phyloP scores from a whole-genome alignment of 2,329 filamentous ascomycete species.

The Mycosphaerella arachidis region DNA sequence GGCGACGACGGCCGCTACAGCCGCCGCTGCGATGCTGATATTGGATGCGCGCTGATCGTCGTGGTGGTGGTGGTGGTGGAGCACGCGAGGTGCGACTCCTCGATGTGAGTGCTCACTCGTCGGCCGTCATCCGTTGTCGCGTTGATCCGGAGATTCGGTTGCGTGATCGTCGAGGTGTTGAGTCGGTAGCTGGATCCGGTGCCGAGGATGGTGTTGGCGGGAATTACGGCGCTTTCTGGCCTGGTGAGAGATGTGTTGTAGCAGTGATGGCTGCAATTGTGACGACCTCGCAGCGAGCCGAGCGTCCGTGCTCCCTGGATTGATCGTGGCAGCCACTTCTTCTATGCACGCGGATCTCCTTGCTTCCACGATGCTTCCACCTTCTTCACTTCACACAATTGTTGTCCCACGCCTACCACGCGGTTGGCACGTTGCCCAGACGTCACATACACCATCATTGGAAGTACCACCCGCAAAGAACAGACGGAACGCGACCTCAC shows the following conservation, averaged over 20 bases:
- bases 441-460: background rate
- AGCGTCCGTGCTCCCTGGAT: background rate
- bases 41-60: background rate
- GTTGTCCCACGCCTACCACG: background rate
- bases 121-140: constrained; percentile 17
- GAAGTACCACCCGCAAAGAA: background rate
- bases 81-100: constrained; percentile 19
- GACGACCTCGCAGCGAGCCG: background rate
- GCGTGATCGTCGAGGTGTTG: background rate
- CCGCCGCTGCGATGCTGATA: constrained; percentile 7
- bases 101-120: constrained; percentile 7
- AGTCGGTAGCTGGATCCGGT: background rate
- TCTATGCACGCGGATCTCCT: background rate
- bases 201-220: background rate
- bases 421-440: background rate
- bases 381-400: background rate
- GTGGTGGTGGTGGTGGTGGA: constrained; percentile 3
- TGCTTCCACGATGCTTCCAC: background rate
- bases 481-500: background rate
- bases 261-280: background rate
- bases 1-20: constrained; percentile 4
- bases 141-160: background rate
- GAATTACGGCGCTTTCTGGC: constrained; percentile 2
- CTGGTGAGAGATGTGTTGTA: background rate
- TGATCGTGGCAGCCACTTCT: background rate